phyloP scores from a whole-genome alignment of 2,329 filamentous ascomycete species.

The Neoarthrinium moseri region DNA sequence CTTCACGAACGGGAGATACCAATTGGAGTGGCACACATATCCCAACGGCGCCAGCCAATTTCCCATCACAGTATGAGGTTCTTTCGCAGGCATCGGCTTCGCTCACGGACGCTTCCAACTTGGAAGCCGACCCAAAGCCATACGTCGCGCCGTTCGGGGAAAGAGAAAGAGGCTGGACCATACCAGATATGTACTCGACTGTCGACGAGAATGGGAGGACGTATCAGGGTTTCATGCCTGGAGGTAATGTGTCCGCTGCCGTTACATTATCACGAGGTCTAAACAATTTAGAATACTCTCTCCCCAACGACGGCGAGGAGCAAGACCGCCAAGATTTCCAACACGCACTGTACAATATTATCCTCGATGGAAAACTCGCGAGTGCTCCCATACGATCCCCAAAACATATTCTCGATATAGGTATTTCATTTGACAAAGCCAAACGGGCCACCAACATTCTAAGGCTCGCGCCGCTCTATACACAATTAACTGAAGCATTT shows the following conservation, averaged over 20 bases:
- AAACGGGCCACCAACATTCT: too few species aligned
- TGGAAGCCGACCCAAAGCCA: too few species aligned
- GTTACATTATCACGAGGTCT: background rate
- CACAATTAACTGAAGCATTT: too few species aligned
- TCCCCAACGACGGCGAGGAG: conserved; percentile 12
- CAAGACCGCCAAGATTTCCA: conserved; percentile 13
- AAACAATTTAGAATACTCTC: conserved; percentile 2
- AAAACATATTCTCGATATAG: conserved; percentile 7
- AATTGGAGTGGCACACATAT: too few species aligned
- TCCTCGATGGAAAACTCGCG: conserved; percentile 3
- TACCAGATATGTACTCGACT: background rate
- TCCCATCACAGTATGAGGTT: too few species aligned
- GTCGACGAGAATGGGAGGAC: background rate
- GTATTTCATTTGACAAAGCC: too few species aligned
- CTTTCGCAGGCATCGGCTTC: too few species aligned
- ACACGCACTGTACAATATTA: conserved; percentile 2
- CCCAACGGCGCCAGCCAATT: too few species aligned
- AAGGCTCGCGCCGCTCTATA: too few species aligned
- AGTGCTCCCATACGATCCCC: conserved; percentile 6
- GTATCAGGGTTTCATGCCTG: background rate
- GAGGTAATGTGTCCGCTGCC: background rate
- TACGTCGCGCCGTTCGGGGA: background rate
- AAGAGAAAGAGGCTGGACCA: background rate
- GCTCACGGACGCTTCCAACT: too few species aligned
- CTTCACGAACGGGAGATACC: too few species aligned